Evolutionary conservation across 148 eudicot genomes (phyloP).

Genomic region (Polygonum aviculare): DNA sequence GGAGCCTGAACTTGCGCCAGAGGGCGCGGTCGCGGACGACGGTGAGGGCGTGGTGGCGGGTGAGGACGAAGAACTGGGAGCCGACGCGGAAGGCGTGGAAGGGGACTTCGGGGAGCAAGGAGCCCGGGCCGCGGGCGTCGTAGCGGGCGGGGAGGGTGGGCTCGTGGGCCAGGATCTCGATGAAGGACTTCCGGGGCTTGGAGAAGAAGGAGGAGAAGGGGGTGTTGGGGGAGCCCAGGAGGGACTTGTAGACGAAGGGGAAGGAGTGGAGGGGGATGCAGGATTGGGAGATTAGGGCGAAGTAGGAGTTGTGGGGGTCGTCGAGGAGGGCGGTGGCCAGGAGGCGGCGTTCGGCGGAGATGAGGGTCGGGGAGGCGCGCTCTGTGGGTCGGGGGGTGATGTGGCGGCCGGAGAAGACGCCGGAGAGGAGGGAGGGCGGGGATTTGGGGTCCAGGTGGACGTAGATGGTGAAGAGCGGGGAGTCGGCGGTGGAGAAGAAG

Average conservation of each 20-base stretch:
- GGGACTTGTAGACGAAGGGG: constrained; percentile 21
- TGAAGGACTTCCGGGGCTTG: constrained; percentile 25
- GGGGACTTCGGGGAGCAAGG: constrained; percentile 40
- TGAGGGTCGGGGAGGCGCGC: constrained; percentile 44
- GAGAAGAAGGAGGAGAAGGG: constrained; percentile 5
- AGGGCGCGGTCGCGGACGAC: constrained; percentile 35
- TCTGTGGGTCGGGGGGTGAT: constrained; percentile 31
- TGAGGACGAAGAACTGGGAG: constrained; percentile 44
- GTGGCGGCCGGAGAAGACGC: constrained; percentile 30
- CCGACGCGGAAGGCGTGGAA: constrained; percentile 44
- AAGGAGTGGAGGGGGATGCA: constrained; percentile 59
- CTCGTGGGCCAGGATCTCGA: constrained; percentile 33
- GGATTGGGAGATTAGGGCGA: constrained; percentile 43
- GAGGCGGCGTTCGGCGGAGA: constrained; percentile 56
- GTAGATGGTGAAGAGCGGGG: constrained; percentile 41
- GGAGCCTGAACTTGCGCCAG: constrained; percentile 48
- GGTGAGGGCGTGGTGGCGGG: constrained; percentile 30
- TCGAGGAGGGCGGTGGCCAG: constrained; percentile 48
- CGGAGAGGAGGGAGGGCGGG: constrained; percentile 18
- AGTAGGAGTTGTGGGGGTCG: constrained; percentile 36
- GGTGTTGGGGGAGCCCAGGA: constrained; percentile 11
- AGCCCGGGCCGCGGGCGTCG: constrained; percentile 37
- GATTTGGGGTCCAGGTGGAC: constrained; percentile 46
- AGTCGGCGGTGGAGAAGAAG: constrained; percentile 26
- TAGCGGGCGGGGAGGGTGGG: constrained; percentile 37